A percentile compares a stretch with the other conserved stretches of the same genome.
Evolutionary conservation across 129 eudicot species (phyloP).

Genomic region (Flaveria sonorensis): DNA sequence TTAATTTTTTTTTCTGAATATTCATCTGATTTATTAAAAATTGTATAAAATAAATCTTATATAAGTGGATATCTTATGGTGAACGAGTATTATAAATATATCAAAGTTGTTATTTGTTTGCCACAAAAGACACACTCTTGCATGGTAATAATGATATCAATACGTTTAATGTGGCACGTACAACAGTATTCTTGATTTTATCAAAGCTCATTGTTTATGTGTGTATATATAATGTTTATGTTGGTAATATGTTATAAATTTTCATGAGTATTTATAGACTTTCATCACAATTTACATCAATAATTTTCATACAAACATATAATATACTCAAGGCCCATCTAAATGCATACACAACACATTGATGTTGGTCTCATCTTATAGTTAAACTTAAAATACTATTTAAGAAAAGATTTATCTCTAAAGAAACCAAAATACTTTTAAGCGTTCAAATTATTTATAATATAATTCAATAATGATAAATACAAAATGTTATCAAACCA

Average conservation of each 20-base stretch:
- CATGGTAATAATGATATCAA: constrained; percentile 18
- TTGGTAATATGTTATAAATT: too few relatives aligned
- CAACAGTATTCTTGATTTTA: constrained; percentile 12
- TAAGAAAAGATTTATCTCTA: neutral
- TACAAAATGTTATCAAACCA: neutral
- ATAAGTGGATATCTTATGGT: neutral
- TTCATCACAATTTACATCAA: too few relatives aligned
- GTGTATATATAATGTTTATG: neutral
- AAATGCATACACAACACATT: neutral
- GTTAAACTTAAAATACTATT: neutral
- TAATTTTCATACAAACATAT: too few relatives aligned
- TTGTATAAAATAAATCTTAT: neutral
- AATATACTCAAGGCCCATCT: neutral
- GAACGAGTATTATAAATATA: neutral
- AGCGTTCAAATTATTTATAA: neutral
- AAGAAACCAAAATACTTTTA: neutral
- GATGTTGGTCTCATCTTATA: neutral
- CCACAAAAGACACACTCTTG: neutral
- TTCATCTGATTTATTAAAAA: constrained; percentile 6
- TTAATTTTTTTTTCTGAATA: constrained; percentile 1
- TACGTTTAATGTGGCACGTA: constrained; percentile 2
- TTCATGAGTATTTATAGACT: too few relatives aligned
- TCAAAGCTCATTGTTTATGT: neutral
- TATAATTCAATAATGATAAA: neutral
- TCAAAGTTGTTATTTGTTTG: neutral